Conservation (phyloP, 192 early-diverging fungal species). For the Coemansia brasiliensis region DNA sequence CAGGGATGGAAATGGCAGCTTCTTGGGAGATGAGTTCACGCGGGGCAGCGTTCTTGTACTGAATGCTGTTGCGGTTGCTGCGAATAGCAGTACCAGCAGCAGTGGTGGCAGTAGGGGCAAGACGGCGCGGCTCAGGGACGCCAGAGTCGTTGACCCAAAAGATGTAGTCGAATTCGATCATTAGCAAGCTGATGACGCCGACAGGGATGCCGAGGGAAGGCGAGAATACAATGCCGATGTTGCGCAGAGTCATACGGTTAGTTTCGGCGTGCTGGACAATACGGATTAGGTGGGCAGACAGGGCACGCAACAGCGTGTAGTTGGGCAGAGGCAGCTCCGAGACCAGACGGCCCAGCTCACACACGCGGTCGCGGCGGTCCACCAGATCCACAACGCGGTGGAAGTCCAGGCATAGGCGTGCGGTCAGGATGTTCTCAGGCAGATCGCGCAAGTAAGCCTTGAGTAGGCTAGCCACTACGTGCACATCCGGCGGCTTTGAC, state of each 20-base stretch:
- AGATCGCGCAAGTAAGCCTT: constrained; percentile 92
- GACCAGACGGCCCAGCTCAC: constrained; percentile 79
- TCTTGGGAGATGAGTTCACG: constrained; percentile 52
- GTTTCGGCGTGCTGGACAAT: constrained; percentile 79
- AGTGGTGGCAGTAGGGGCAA: background rate
- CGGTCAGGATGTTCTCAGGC: constrained; percentile 81
- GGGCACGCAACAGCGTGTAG: constrained; percentile 82
- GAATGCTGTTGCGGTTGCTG: constrained; percentile 55
- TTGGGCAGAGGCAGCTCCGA: constrained; percentile 79
- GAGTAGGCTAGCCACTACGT: constrained; percentile 87
- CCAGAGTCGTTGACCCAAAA: constrained; percentile 74
- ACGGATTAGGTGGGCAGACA: constrained; percentile 87
- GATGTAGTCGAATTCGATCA: constrained; percentile 87
- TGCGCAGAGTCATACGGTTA: constrained; percentile 95
- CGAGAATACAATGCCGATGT: constrained; percentile 95
- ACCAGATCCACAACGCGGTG: constrained; percentile 78
- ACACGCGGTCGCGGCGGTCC: constrained; percentile 77
- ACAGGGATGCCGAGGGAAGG: constrained; percentile 93
- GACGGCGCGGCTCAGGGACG: constrained; percentile 51
- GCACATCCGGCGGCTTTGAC: constrained; percentile 80
- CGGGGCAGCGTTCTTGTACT: constrained; percentile 53
- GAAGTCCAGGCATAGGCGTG: constrained; percentile 85
- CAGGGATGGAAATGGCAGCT: constrained; percentile 38
- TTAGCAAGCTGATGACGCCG: constrained; percentile 87
- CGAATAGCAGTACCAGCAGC: background rate